Percentiles rank a stretch among this genome's conserved stretches.
These are phyloP conservation scores for Saccharomyces hybrid DNA, from an alignment of 1,139 yeast genomes.

Conservation along the genomic window DNA sequence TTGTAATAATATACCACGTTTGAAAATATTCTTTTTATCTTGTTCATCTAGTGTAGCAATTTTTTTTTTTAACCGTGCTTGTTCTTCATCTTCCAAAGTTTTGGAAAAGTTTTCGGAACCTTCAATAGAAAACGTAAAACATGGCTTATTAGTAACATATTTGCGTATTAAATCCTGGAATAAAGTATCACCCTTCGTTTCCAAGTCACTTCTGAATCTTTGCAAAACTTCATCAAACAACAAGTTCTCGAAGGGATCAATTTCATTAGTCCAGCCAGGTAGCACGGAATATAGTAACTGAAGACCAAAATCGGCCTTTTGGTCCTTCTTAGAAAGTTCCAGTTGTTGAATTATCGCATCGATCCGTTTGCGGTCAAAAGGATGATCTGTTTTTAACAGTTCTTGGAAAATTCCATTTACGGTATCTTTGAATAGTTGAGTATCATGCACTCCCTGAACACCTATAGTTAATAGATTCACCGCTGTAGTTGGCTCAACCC, in stretches of 20 bases:
- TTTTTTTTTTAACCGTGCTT: constrained; percentile 41
- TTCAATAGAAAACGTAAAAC: constrained; percentile 66
- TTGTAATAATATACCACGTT: constrained; percentile 53
- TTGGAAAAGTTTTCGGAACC: constrained; percentile 54
- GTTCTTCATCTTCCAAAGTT: constrained; percentile 49
- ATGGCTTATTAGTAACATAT: constrained; percentile 46
- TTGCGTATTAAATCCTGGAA: constrained; percentile 52
- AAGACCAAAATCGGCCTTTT: constrained; percentile 86
- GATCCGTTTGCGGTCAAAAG: constrained; percentile 55
- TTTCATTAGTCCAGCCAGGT: constrained; percentile 78
- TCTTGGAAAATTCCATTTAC: constrained; percentile 43
- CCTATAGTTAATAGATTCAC: constrained; percentile 79
- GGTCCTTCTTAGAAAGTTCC: constrained; percentile 76
- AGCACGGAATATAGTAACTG: constrained; percentile 64
- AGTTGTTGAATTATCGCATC: constrained; percentile 84
- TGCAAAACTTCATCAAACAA: constrained; percentile 56
- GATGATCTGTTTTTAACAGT: constrained; percentile 34
- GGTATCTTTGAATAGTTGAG: constrained; percentile 40
- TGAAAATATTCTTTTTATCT: constrained; percentile 52
- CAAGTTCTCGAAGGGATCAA: constrained; percentile 60
- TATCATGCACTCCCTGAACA: constrained; percentile 62
- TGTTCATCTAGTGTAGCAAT: constrained; percentile 42
- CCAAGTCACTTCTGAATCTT: constrained; percentile 55
- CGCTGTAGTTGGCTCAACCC: constrained; percentile 78
- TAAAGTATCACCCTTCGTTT: constrained; percentile 46